phyloP scores from a whole-genome alignment of 208 protist genomes.

The Wallacemonas sp. region DNA sequence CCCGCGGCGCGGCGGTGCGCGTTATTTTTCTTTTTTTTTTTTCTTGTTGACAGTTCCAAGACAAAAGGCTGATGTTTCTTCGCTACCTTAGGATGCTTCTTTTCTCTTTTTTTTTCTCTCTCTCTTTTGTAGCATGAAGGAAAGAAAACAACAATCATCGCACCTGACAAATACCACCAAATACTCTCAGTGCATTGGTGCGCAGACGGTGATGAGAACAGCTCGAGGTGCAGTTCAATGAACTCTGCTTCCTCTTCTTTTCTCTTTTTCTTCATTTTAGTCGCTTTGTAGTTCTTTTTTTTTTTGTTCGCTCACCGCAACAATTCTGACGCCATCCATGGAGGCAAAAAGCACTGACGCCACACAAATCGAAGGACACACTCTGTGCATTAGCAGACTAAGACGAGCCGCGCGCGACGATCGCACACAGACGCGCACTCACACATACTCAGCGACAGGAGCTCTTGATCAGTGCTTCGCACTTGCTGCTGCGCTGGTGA shows the following conservation, averaged over 20 bases:
- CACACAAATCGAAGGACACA: no score
- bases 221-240: neutral
- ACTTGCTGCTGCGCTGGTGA: no score
- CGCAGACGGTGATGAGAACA: neutral
- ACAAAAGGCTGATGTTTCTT: constrained; percentile 5
- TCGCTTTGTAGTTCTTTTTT: neutral
- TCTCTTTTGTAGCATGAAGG: constrained; percentile 1
- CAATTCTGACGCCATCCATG: no score
- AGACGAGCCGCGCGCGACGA: no score
- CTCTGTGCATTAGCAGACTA: no score
- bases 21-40: constrained; percentile 15
- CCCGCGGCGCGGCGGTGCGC: no score
- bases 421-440: no score
- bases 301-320: neutral
- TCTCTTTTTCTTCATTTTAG: neutral
- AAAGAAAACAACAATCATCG: constrained; percentile 4
- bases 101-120: constrained; percentile 22
- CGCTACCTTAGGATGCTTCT: constrained; percentile 4
- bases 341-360: no score
- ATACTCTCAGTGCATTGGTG: no score
- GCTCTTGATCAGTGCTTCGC: no score
- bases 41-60: constrained; percentile 9
- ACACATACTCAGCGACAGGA: no score
- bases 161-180: no score
- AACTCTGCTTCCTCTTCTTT: constrained; percentile 1